A percentile compares a stretch with the other conserved stretches of the same genome.
These are phyloP conservation scores for Apiospora marii DNA, from an alignment of 2,329 filamentous ascomycete species.

Conservation along the genomic window DNA sequence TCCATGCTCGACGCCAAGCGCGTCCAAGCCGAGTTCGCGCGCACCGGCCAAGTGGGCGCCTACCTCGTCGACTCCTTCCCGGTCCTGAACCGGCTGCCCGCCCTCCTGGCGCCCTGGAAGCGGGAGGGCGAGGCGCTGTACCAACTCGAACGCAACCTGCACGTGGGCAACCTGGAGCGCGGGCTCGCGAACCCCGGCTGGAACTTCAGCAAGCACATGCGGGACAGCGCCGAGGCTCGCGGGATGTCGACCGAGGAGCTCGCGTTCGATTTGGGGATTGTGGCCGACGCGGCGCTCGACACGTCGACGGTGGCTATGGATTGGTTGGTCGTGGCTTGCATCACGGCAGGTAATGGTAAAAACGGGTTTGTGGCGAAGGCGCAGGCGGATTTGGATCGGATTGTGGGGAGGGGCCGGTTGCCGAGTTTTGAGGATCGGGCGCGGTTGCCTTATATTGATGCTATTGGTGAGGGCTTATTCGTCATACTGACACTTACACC, in stretches of 20 bases:
- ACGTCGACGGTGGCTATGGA: slow-evolving; percentile 40
- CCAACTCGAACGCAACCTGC: slow-evolving; percentile 36
- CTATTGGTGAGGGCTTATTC: slow-evolving; percentile 34
- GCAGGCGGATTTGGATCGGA: slow-evolving; percentile 49
- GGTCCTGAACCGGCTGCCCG: slow-evolving; percentile 49
- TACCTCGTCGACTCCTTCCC: slow-evolving; percentile 53
- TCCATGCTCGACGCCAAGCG: slow-evolving; percentile 36
- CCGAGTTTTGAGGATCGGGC: slow-evolving; percentile 49
- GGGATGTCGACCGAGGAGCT: slow-evolving; percentile 40
- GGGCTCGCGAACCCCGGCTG: slow-evolving; percentile 37
- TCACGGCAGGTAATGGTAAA: slow-evolving; percentile 30
- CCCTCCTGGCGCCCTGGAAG: slow-evolving; percentile 46
- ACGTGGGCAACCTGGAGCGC: slow-evolving; percentile 37
- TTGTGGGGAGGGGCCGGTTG: slow-evolving; percentile 49
- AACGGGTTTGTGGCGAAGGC: slow-evolving; percentile 43
- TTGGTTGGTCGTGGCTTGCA: slow-evolving; percentile 44
- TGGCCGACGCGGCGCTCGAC: slow-evolving; percentile 42
- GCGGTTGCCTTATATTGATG: slow-evolving; percentile 51
- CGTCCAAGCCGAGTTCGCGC: slow-evolving; percentile 38
- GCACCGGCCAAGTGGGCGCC: slow-evolving; percentile 41
- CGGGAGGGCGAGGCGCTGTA: slow-evolving; percentile 39
- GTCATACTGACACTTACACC: not conserved
- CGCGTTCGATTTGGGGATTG: slow-evolving; percentile 43
- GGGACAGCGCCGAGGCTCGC: slow-evolving; percentile 31
- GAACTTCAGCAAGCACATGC: slow-evolving; percentile 43